Base-by-base conservation (phyloP, 2,329 filamentous ascomycete genomes). In the Annulohypoxylon truncatum region DNA sequence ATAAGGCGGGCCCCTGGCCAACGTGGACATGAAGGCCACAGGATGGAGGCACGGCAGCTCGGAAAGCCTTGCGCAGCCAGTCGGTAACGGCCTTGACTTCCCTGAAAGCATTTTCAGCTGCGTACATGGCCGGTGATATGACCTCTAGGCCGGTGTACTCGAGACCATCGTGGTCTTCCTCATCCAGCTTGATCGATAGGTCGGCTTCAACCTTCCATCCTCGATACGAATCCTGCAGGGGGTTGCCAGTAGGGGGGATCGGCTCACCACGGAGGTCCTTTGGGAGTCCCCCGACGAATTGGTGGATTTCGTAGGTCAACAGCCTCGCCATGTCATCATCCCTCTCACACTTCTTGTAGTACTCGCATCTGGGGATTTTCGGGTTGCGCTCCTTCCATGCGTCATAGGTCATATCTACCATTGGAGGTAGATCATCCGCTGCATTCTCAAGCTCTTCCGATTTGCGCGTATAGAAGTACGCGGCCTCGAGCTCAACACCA, bases 21-120 rank as follows among this genome's bases (percentile, higher is more conserved):
- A 71, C 47, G 50, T 68, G 62, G n/a, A 71, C 64, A 24, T 70
- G 71, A 15, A 71, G 15, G 0, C 66, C 66, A 9, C 61, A 66
- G 5, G 26, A 62, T 2, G 26, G 40, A 22, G 66, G 63, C 9
- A 71, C 40, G 2, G 31, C 18, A 12, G 69, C 50, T 0, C 69
- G 59, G 22, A 53, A 67, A 20, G 42, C 51, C 0, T n/a, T 3
- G 2, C 51, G 35, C 13, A 72, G 18, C 40, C 61, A 52, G 47
- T 69, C 52, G 20, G 38, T 10, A 8, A 71, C 59, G 13, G 56
- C 59, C 33, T 61, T 52, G 29, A 60, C 50, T 28, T 66, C 54
- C 4, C 15, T 42, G 20, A 56, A 63, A 10, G 47, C 29, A 7
- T 3, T 33, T 12, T 62, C 40, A 6, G 33, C 28, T 8, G 42